Evolutionary conservation across 495 filamentous ascomycete genomes (phyloP).

Genomic region (Chaetomidium leptoderma): DNA sequence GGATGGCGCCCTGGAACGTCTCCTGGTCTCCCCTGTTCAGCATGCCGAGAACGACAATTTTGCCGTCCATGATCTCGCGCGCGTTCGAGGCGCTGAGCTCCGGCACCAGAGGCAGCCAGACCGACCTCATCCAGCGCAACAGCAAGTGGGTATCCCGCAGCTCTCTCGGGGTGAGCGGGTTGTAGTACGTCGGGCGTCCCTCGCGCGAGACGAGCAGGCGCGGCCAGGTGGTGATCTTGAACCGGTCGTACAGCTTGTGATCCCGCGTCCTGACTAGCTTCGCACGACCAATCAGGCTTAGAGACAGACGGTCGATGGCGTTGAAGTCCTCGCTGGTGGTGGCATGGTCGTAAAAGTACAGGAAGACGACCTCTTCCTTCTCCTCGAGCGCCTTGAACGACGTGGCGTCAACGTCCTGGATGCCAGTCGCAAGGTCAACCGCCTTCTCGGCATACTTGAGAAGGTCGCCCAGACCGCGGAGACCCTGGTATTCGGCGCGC

Average conservation of each 20-base stretch:
- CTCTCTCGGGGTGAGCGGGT: constrained; percentile 72
- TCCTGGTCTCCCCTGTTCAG: constrained; percentile 73
- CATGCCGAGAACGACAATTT: constrained; percentile 87
- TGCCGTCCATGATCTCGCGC: constrained; percentile 88
- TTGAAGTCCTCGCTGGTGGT: constrained; percentile 87
- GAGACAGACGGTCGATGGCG: constrained; percentile 77
- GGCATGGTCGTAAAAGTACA: constrained; percentile 96
- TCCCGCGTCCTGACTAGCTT: constrained; percentile 86
- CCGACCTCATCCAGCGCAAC: constrained; percentile 86
- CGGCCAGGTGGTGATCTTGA: constrained; percentile 95
- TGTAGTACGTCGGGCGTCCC: constrained; percentile 83
- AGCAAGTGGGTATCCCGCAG: constrained; percentile 83
- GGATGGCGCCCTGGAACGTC: constrained; percentile 70
- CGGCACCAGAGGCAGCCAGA: constrained; percentile 97
- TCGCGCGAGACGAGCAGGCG: constrained; percentile 84
- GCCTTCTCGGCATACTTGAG: constrained; percentile 82
- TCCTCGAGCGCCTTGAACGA: constrained; percentile 81
- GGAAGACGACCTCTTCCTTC: constrained; percentile 89
- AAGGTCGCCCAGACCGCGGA: constrained; percentile 89
- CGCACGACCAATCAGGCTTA: constrained; percentile 85
- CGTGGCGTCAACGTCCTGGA: constrained; percentile 71
- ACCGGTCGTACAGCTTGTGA: constrained; percentile 64
- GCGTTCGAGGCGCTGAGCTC: constrained; percentile 90
- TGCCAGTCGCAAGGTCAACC: constrained; percentile 66
- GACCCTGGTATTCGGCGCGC: constrained; percentile 85